These are phyloP conservation scores for Arabis alpina DNA, from an alignment of 345 rosid species.

Conservation along the genomic window DNA sequence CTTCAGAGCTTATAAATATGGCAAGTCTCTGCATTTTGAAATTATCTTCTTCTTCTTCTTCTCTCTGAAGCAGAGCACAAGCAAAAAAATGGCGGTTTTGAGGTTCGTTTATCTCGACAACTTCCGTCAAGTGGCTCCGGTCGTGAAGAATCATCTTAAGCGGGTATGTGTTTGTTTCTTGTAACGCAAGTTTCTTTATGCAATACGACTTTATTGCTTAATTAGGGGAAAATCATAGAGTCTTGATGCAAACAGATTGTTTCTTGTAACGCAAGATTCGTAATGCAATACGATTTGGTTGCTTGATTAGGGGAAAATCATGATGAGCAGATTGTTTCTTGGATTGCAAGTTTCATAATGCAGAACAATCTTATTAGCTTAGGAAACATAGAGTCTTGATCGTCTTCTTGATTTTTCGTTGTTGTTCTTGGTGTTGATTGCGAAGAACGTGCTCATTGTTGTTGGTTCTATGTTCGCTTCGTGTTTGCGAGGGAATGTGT, in stretches of 20 bases:
- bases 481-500: too few species aligned
- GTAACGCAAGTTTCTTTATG: background rate
- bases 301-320: too few species aligned
- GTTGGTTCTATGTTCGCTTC: background rate
- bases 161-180: slow-evolving; percentile 51
- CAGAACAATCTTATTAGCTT: too few species aligned
- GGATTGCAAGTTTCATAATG: too few species aligned
- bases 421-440: background rate
- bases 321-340: too few species aligned
- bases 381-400: background rate
- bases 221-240: too few species aligned
- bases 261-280: too few species aligned
- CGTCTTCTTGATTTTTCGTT: background rate
- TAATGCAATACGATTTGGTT: too few species aligned
- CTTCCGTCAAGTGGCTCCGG: slow-evolving; percentile 58
- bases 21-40: background rate
- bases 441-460: too few species aligned
- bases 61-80: slow-evolving; percentile 36
- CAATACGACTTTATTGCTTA: background rate
- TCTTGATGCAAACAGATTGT: slow-evolving; percentile 3
- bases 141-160: slow-evolving; percentile 72
- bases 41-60: slow-evolving; percentile 45
- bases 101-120: slow-evolving; percentile 51
- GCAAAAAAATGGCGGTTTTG: slow-evolving; percentile 41
- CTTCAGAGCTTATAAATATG: background rate